phyloP scores from a whole-genome alignment of 83 land plant species.

The Thuja plicata region DNA sequence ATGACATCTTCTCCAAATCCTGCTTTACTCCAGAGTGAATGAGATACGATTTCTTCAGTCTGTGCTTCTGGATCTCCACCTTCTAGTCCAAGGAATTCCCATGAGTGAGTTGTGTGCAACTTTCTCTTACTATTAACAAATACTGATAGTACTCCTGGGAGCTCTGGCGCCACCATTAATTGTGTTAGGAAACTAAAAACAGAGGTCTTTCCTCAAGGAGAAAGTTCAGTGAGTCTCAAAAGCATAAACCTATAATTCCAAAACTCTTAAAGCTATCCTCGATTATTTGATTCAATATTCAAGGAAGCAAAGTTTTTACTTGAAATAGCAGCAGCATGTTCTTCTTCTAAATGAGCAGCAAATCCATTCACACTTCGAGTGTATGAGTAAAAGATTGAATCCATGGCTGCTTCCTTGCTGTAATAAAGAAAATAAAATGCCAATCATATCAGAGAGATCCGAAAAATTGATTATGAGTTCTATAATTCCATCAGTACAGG shows the following conservation, averaged over 20 bases:
- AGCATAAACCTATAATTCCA: not conserved
- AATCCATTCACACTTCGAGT: conserved; percentile 50
- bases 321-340: conserved; percentile 39
- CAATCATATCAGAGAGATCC: not conserved
- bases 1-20: conserved; percentile 40
- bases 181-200: not conserved
- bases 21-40: conserved; percentile 56
- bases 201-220: not conserved
- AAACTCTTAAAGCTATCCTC: not conserved
- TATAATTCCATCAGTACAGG: not conserved
- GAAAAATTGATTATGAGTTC: not conserved
- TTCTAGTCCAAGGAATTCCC: conserved; percentile 65
- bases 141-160: conserved; percentile 56
- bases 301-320: conserved; percentile 22
- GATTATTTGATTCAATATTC: not conserved
- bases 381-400: conserved; percentile 57
- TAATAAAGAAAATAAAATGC: not conserved
- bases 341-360: conserved; percentile 53
- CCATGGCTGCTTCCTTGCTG: conserved; percentile 42
- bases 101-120: conserved; percentile 78
- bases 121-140: conserved; percentile 35
- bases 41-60: conserved; percentile 13
- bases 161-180: conserved; percentile 27
- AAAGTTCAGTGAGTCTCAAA: not conserved
- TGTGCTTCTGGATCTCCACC: not conserved